Evolutionary conservation across 768 basidiomycete species (phyloP).

Genomic region (Sporobolomyces roseus): DNA sequence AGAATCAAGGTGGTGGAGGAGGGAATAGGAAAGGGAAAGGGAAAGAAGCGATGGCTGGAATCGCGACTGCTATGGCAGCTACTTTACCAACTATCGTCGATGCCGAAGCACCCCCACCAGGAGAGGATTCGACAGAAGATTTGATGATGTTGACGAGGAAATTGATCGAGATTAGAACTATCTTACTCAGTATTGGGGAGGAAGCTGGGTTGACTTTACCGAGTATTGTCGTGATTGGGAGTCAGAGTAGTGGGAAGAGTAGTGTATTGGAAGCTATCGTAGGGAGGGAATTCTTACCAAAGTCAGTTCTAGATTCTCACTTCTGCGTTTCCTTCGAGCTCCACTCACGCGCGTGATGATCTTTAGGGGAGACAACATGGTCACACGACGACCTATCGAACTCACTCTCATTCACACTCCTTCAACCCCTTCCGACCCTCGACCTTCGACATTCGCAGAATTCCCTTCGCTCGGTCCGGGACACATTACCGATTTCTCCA

Average conservation of each 20-base stretch:
- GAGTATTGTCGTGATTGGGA: conserved; percentile 96
- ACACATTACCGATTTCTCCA: conserved; percentile 82
- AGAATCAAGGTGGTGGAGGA: neutral
- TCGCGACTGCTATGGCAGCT: conserved; percentile 25
- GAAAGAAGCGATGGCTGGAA: neutral
- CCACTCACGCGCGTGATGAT: neutral
- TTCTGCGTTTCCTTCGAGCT: neutral
- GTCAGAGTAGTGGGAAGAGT: conserved; percentile 97
- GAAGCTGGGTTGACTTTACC: conserved; percentile 89
- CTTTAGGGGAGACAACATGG: conserved; percentile 94
- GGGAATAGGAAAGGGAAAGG: conserved; percentile 23
- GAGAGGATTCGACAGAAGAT: conserved; percentile 61
- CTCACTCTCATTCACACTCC: conserved; percentile 93
- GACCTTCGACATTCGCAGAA: conserved; percentile 76
- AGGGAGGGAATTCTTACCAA: conserved; percentile 94
- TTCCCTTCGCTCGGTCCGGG: conserved; percentile 82
- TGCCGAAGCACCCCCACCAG: conserved; percentile 37
- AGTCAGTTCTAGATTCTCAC: conserved; percentile 65
- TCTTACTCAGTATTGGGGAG: conserved; percentile 94
- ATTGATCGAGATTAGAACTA: conserved; percentile 89
- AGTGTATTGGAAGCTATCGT: conserved; percentile 96
- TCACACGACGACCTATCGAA: conserved; percentile 95
- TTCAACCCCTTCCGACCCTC: conserved; percentile 55
- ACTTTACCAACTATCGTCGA: conserved; percentile 15
- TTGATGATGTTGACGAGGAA: conserved; percentile 90